Evolutionary conservation across 2,329 filamentous ascomycete genomes (phyloP), one percentile per base, ranked within the genome.

Genomic region (Botrytis medusae): DNA sequence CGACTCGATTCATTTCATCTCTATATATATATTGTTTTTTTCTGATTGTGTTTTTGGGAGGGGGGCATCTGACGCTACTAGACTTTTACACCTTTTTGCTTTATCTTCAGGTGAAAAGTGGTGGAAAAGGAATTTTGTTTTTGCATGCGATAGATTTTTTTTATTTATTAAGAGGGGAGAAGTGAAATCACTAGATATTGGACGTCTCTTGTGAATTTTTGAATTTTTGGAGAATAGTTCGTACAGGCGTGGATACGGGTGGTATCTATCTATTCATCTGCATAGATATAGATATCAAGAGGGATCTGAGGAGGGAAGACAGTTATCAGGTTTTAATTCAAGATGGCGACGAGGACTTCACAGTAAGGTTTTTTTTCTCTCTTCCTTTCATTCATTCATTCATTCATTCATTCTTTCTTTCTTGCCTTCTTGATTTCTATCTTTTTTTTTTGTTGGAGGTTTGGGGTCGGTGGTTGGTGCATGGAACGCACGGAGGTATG

Each of bases 401-500:
- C 48, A 14, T n/a, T n/a, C 48, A n/a, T n/a, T n/a, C 37, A 6
- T n/a, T 14, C 46, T 51, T 51, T 12, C 48, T 25, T n/a, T n/a
- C 48, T 6, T 46, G 18, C 46, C 42, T 44, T 44, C 16, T 44
- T 18, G 14, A 14, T 44, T 44, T 44, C 42, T 44, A 44, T 16
- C 20, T 51, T 51, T 51, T 51, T 54, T 57, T 57, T 57, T 8
- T 10, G 42, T 44, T 44, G 42, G 32, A 51, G 48, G 34, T 42
- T 68, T 40, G 46, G 44, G 14, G 32, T 48, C 37, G 46, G 48
- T 67, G 46, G 64, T 68, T 54, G 48, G 48, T 68, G 64, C 48
- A 68, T 68, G 32, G 64, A 68, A 57, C 62, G 71, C 69, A 72
- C 71, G 62, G 63, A 46, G 48, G 46, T 57, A 59, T 72, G 71